A percentile compares a stretch with the other conserved stretches of the same genome.
Conservation (phyloP, 768 basidiomycete genomes). For the Podaxis sp. region DNA sequence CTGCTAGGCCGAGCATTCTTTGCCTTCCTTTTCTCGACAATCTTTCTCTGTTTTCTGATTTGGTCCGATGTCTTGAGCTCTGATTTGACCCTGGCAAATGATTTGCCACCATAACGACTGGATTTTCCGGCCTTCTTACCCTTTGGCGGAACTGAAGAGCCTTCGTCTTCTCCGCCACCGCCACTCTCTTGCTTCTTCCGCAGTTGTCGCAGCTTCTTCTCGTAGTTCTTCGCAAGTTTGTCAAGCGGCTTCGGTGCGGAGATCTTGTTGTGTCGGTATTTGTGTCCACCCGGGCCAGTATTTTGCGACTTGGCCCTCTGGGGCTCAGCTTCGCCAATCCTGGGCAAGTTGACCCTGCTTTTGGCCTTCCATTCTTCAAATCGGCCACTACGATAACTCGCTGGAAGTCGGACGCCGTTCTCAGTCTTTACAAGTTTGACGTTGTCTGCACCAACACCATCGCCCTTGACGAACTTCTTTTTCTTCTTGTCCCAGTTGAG, state of each 20-base stretch:
- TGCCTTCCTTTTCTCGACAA: slow-evolving; percentile 61
- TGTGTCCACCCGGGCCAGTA: slow-evolving; percentile 51
- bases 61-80: slow-evolving; percentile 89
- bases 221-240: slow-evolving; percentile 69
- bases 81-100: slow-evolving; percentile 63
- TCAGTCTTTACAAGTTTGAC: slow-evolving; percentile 93
- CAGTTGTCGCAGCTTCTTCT: slow-evolving; percentile 64
- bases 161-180: slow-evolving; percentile 17
- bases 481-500: slow-evolving; percentile 95
- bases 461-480: slow-evolving; percentile 89
- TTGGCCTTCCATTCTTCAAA: slow-evolving; percentile 95
- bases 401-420: slow-evolving; percentile 87
- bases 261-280: slow-evolving; percentile 73
- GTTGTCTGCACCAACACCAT: slow-evolving; percentile 86
- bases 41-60: slow-evolving; percentile 75
- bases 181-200: slow-evolving; percentile 51
- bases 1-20: slow-evolving; percentile 80
- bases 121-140: slow-evolving; percentile 32
- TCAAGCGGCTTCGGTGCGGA: slow-evolving; percentile 73
- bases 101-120: slow-evolving; percentile 58
- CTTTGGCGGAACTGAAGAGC: slow-evolving; percentile 10
- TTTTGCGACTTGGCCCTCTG: slow-evolving; percentile 21
- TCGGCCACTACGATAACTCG: slow-evolving; percentile 88
- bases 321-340: slow-evolving; percentile 77
- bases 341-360: slow-evolving; percentile 69